Conservation (phyloP, 2,329 filamentous ascomycete species). For the Alternaria brassicicola region DNA sequence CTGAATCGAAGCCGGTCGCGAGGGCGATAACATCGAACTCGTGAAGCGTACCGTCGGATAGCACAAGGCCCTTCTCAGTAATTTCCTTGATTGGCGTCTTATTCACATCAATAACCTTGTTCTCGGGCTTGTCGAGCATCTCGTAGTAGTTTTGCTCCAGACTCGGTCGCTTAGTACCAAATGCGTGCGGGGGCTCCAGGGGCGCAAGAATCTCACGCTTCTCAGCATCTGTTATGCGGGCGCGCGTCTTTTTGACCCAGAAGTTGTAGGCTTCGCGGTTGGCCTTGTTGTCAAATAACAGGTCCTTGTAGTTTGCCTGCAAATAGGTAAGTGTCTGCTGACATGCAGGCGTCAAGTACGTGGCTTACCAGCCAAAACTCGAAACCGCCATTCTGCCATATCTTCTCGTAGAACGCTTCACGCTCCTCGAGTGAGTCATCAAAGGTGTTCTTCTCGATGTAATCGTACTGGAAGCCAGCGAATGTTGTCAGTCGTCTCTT, state of each 20-base stretch:
- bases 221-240: slow-evolving; percentile 51
- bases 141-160: slow-evolving; percentile 58
- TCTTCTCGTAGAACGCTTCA: slow-evolving; percentile 52
- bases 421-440: slow-evolving; percentile 52
- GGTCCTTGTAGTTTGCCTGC: slow-evolving; percentile 45
- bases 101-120: slow-evolving; percentile 52
- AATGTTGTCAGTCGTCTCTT: slow-evolving; percentile 60
- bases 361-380: slow-evolving; percentile 53
- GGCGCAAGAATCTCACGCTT: slow-evolving; percentile 57
- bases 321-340: background rate
- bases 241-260: slow-evolving; percentile 54
- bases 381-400: slow-evolving; percentile 50
- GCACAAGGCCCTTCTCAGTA: slow-evolving; percentile 49
- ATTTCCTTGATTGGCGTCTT: slow-evolving; percentile 50
- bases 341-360: slow-evolving; percentile 15
- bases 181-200: slow-evolving; percentile 52
- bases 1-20: slow-evolving; percentile 55
- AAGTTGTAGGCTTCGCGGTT: slow-evolving; percentile 56
- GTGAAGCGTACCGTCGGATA: slow-evolving; percentile 48
- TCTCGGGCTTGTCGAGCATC: slow-evolving; percentile 52
- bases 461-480: slow-evolving; percentile 65
- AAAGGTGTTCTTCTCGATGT: slow-evolving; percentile 60
- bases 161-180: slow-evolving; percentile 55
- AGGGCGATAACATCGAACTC: slow-evolving; percentile 55
- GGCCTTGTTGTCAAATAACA: slow-evolving; percentile 50